phyloP scores from a whole-genome alignment of 306 rosid species.

The Crotalaria pallida region DNA sequence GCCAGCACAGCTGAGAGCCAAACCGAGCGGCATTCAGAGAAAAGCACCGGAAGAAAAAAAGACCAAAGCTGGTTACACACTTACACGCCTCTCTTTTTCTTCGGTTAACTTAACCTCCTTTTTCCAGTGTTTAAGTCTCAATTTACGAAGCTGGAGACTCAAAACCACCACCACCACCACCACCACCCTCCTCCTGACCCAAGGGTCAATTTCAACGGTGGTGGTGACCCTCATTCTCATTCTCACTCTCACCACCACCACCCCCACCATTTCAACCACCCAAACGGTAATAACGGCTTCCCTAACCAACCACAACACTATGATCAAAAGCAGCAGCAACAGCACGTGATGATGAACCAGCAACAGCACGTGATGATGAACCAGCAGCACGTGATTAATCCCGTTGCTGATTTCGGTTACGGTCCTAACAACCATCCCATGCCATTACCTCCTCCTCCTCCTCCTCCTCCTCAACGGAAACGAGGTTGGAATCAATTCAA shows the following conservation, averaged over 20 bases:
- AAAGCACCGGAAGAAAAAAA: too few species aligned
- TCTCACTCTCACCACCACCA: not conserved
- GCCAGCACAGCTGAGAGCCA: too few species aligned
- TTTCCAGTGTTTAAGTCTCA: not conserved
- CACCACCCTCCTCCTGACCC: not conserved
- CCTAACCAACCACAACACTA: not conserved
- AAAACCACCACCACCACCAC: not conserved
- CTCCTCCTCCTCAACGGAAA: slow-evolving; percentile 16
- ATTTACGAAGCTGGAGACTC: slow-evolving; percentile 18
- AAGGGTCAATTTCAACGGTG: slow-evolving; percentile 21
- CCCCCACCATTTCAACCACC: not conserved
- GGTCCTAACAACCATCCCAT: not conserved
- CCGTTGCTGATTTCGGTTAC: slow-evolving; percentile 3
- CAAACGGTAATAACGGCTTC: not conserved
- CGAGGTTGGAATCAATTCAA: slow-evolving; percentile 31
- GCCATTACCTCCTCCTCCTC: not conserved
- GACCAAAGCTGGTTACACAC: too few species aligned
- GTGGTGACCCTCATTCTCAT: not conserved
- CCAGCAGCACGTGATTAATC: not conserved
- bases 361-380: too few species aligned
- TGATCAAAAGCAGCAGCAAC: not conserved
- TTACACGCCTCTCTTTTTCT: not conserved
- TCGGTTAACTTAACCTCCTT: not conserved
- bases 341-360: not conserved
- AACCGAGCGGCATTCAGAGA: too few species aligned